Conservation (phyloP, 805 yeast genomes). For the Barnettozyma wickerhamii region DNA sequence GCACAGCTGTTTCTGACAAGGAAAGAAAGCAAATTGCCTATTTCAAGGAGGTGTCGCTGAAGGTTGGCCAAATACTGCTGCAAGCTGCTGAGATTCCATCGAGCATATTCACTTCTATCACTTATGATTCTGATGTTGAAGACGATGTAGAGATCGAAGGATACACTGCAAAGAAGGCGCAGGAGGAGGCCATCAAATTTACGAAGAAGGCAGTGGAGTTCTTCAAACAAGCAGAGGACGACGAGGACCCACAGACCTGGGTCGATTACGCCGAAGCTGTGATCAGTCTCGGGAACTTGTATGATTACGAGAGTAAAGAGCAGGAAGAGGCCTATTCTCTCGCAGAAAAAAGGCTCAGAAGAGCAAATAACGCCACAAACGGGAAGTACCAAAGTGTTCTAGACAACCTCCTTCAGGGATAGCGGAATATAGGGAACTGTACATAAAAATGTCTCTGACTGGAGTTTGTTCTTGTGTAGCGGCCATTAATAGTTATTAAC, state of each 20-base stretch:
- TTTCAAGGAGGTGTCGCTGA: constrained; percentile 39
- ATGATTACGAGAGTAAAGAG: constrained; percentile 57
- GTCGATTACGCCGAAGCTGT: constrained; percentile 83
- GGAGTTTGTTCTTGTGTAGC: too few species aligned
- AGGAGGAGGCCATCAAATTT: constrained; percentile 41
- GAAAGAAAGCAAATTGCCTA: constrained; percentile 23
- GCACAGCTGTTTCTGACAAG: constrained; percentile 12
- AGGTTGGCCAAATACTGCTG: constrained; percentile 59
- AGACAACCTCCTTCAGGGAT: constrained; percentile 40
- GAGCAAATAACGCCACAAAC: constrained; percentile 77
- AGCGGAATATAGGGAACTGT: not conserved
- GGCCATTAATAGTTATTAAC: too few species aligned
- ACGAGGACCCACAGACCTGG: constrained; percentile 77
- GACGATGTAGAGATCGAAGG: constrained; percentile 25
- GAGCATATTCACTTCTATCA: constrained; percentile 47
- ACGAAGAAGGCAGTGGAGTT: constrained; percentile 52
- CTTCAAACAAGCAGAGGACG: constrained; percentile 56
- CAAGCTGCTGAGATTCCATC: constrained; percentile 64
- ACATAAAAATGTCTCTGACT: not conserved
- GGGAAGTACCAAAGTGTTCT: constrained; percentile 67
- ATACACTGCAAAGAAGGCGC: constrained; percentile 37
- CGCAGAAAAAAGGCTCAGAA: constrained; percentile 65
- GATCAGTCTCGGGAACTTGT: constrained; percentile 72
- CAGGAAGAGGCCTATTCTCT: constrained; percentile 62
- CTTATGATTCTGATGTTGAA: constrained; percentile 51